Base-by-base conservation (phyloP, 768 basidiomycete genomes). In the Myochromella boudieri region DNA sequence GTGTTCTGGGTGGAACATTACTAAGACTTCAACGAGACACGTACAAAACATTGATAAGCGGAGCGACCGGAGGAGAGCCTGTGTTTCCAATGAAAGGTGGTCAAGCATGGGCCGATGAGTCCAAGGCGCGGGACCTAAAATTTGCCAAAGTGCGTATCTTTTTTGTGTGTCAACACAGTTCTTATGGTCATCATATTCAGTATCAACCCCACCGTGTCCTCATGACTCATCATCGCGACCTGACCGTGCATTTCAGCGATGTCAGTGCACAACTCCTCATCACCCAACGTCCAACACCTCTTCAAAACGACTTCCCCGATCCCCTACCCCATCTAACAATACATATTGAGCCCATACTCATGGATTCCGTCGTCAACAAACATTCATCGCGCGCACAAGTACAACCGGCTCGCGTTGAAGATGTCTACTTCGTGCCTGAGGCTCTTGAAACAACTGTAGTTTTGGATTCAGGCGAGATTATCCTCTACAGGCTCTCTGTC, bases 161-260 rank as follows among this genome's bases (percentile, higher is more conserved):
- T 29, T 9, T 37, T n/a, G n/a, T n/a, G n/a, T n/a, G n/a, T n/a
- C n/a, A n/a, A n/a, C n/a, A n/a, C n/a, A n/a, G n/a, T n/a, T n/a
- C n/a, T n/a, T n/a, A n/a, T n/a, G n/a, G n/a, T n/a, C n/a, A n/a
- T n/a, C n/a, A n/a, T n/a, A n/a, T 25, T 12, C 51, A 84, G 82
- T 78, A 75, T 52, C 81, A 86, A 59, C 77, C 75, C 11, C 80
- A 75, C 54, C 79, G 87, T 17, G 62, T 94, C 4, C 65, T 89
- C 15, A 62, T 87, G 2, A 86, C 85, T 0, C 70, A 69, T 44
- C 82, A 88, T 57, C 66, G 68, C 8, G 83, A 92, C 60, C 68
- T 82, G 15, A 77, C 75, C 4, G 66, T 94, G 15, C 78, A 76
- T 44, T 87, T 94, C 62, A 80, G 81, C 53, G 91, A 95, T 61